Evolutionary conservation across 2,329 filamentous ascomycete species (phyloP), one percentile per base, ranked within the genome.

Genomic region (Diaporthe helianthi): DNA sequence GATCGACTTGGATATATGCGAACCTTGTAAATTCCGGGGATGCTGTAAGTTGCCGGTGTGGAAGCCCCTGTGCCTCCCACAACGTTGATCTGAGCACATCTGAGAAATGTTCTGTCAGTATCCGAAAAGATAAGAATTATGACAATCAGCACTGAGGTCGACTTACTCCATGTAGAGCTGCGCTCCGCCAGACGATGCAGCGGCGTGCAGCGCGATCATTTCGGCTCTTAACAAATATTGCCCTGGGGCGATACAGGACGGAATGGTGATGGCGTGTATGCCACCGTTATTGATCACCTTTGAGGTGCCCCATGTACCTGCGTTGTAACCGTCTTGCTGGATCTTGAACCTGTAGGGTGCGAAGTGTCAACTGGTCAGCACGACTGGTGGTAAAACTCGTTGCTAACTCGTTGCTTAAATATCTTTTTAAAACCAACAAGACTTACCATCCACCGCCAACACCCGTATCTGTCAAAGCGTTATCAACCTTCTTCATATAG

Each of bases 401-500:
- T n/a, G n/a, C n/a, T 2, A 12, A 4, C 33, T 24, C 44, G 4
- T 22, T 17, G 17, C 2, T 29, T 3, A 19, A 17, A 29, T 44
- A 15, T 44, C 36, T n/a, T 8, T 13, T n/a, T n/a, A n/a, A 10
- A 19, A 10, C 24, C 2, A 9, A 19, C 12, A 29, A 26, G 1
- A 53, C 66, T 17, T 19, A 79, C 81, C 82, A 83, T 12, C 82
- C 82, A 55, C 73, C 73, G 22, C 81, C 81, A 13, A 82, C 74
- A 7, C 83, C 82, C 13, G 76, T 75, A 69, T 83, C 82, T 2
- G 76, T 79, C 2, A 78, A 73, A 1, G 85, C 85, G 73, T 83
- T 79, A 73, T 80, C 78, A 29, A 87, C 84, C 74, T 86, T 87
- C 75, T 86, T 86, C 41, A 88, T 79, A 73, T 88, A 87, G 0